Evolutionary conservation across 1,284 basidiomycete species (phyloP).

Genomic region (Ceratobasidium sp.): DNA sequence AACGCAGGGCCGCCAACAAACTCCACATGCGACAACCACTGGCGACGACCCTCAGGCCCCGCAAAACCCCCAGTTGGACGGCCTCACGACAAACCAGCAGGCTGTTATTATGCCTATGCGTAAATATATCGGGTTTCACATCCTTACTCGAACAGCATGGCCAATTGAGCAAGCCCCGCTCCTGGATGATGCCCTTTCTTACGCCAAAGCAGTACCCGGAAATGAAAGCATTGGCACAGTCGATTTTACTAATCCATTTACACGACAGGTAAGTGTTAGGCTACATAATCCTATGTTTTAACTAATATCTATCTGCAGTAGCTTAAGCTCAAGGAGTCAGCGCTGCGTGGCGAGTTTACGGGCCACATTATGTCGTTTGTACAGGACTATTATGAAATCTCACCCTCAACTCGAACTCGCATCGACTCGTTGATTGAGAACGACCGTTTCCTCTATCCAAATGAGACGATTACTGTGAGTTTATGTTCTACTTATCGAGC

Average conservation of each 20-base stretch:
- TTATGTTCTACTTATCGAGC: not conserved
- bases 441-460: not conserved
- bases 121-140: conserved; percentile 2
- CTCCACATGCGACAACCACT: not conserved
- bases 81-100: not conserved
- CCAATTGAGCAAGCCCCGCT: not conserved
- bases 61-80: not conserved
- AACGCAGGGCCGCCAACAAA: not conserved
- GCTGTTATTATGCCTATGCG: not conserved
- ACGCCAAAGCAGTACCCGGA: not conserved
- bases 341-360: not conserved
- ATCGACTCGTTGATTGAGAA: not conserved
- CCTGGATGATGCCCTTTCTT: not conserved
- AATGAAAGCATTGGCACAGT: not conserved
- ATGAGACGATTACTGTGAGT: not conserved
- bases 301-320: not conserved
- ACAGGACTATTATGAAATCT: not conserved
- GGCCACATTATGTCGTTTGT: not conserved
- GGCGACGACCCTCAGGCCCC: not conserved
- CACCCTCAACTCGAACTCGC: not conserved
- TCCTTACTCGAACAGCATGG: conserved; percentile 4
- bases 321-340: not conserved
- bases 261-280: not conserved
- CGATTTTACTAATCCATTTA: not conserved
- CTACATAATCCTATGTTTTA: not conserved